Conservation (phyloP, 2,329 filamentous ascomycete genomes). For the Sporothrix phasma region DNA sequence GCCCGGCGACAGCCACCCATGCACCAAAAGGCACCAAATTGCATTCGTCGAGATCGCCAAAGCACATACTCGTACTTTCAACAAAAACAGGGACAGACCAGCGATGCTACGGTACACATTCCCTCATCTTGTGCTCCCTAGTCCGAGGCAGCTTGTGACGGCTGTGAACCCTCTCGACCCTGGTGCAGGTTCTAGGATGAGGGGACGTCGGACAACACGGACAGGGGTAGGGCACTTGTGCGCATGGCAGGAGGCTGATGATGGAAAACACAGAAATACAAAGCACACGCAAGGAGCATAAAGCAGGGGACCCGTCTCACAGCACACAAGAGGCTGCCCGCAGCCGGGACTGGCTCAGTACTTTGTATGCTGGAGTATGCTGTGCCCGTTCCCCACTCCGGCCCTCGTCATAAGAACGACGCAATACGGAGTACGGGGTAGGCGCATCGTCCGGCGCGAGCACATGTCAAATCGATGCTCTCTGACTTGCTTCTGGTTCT, state of each 20-base stretch:
- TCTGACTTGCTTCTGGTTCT: neutral
- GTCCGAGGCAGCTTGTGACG: constrained; percentile 9
- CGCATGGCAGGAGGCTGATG: too few species aligned
- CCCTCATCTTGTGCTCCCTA: neutral
- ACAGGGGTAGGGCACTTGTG: too few species aligned
- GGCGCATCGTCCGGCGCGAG: neutral
- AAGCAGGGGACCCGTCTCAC: too few species aligned
- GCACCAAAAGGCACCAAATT: neutral
- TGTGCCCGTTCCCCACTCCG: too few species aligned
- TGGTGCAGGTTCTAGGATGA: neutral
- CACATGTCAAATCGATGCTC: constrained; percentile 1
- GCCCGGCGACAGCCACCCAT: neutral
- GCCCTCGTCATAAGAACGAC: too few species aligned
- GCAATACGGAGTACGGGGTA: neutral
- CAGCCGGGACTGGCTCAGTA: too few species aligned
- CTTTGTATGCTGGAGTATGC: too few species aligned
- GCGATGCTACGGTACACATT: neutral
- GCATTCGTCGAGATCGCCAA: neutral
- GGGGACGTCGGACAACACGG: too few species aligned
- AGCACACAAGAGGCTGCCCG: too few species aligned
- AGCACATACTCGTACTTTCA: too few species aligned
- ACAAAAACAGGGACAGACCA: neutral
- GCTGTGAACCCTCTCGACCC: neutral
- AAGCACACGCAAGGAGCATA: too few species aligned
- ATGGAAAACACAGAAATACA: too few species aligned